Percentiles rank a stretch among this genome's conserved stretches.
phyloP scores from a whole-genome alignment of 805 yeast species.

The Naumovozyma baii region DNA sequence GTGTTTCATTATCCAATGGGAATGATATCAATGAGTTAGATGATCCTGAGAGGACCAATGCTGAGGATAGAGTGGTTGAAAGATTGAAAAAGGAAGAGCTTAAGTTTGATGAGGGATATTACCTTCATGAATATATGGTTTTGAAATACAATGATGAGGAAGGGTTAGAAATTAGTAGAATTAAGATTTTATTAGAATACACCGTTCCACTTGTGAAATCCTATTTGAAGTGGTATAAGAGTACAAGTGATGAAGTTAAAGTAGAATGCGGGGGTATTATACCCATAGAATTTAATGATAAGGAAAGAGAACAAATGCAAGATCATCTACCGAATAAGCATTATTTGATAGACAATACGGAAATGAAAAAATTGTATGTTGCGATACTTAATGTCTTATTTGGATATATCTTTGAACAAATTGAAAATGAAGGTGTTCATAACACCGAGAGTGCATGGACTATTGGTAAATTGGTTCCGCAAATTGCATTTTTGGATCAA shows the following conservation, averaged over 20 bases:
- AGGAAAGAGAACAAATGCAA: constrained; percentile 59
- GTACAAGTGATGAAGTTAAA: constrained; percentile 21
- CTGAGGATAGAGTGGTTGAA: constrained; percentile 53
- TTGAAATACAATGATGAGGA: constrained; percentile 48
- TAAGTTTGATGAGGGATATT: constrained; percentile 81
- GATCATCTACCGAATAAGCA: constrained; percentile 52
- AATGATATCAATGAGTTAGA: constrained; percentile 86
- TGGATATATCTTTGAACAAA: constrained; percentile 61
- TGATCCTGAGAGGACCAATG: constrained; percentile 62
- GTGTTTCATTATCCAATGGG: constrained; percentile 63
- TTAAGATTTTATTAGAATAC: constrained; percentile 41
- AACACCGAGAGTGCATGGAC: constrained; percentile 92
- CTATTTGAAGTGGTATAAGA: constrained; percentile 40
- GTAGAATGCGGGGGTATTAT: constrained; percentile 15
- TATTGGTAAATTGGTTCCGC: constrained; percentile 78
- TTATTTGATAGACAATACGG: constrained; percentile 35
- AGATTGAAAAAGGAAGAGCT: constrained; percentile 57
- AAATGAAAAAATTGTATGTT: constrained; percentile 48
- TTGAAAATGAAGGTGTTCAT: constrained; percentile 62
- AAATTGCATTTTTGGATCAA: constrained; percentile 60
- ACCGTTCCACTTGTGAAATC: constrained; percentile 37
- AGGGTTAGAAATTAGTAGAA: constrained; percentile 37
- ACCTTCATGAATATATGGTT: constrained; percentile 68
- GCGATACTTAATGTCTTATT: constrained; percentile 60
- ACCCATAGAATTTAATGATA: constrained; percentile 45